A percentile compares a stretch with the other conserved stretches of the same genome.
Evolutionary conservation across 2,329 filamentous ascomycete species (phyloP).

Genomic region (Samsoniella hepiali): DNA sequence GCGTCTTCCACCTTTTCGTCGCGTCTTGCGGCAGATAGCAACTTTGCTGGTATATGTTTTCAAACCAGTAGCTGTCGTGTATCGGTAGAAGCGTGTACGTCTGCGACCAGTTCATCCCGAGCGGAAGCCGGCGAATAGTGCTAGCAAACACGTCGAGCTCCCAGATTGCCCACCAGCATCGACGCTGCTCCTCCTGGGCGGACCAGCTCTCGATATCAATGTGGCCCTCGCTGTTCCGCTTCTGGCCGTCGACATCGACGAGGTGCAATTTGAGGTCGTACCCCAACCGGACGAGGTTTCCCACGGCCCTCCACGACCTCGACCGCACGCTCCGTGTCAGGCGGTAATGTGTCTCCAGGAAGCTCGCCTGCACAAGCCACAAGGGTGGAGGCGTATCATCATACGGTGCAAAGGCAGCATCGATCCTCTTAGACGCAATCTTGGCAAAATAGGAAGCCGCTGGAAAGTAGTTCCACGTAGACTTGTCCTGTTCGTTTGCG

Average conservation of each 20-base stretch:
- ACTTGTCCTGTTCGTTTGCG: background rate
- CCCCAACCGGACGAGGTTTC: slow-evolving; percentile 28
- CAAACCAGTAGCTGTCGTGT: slow-evolving; percentile 34
- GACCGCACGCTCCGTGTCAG: slow-evolving; percentile 35
- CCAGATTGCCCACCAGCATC: slow-evolving; percentile 41
- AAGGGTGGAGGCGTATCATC: slow-evolving; percentile 32
- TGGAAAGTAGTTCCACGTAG: background rate
- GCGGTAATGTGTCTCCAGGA: slow-evolving; percentile 34
- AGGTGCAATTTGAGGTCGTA: slow-evolving; percentile 36
- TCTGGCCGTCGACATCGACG: slow-evolving; percentile 23
- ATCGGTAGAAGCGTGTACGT: slow-evolving; percentile 36
- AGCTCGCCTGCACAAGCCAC: slow-evolving; percentile 35
- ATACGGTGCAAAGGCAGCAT: slow-evolving; percentile 31
- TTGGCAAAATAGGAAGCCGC: slow-evolving; percentile 9
- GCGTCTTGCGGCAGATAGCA: slow-evolving; percentile 31
- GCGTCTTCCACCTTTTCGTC: slow-evolving; percentile 31
- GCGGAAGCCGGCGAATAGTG: slow-evolving; percentile 36
- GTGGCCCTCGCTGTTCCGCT: background rate
- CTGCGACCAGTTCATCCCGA: slow-evolving; percentile 34
- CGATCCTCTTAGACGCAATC: slow-evolving; percentile 26
- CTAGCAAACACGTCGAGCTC: slow-evolving; percentile 42
- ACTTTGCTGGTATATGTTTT: slow-evolving; percentile 25
- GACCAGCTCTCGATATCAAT: background rate
- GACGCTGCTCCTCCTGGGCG: slow-evolving; percentile 33
- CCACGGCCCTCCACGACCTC: slow-evolving; percentile 34